Base-by-base conservation (phyloP, 305 asterid species). In the Fraxinus sp. region DNA sequence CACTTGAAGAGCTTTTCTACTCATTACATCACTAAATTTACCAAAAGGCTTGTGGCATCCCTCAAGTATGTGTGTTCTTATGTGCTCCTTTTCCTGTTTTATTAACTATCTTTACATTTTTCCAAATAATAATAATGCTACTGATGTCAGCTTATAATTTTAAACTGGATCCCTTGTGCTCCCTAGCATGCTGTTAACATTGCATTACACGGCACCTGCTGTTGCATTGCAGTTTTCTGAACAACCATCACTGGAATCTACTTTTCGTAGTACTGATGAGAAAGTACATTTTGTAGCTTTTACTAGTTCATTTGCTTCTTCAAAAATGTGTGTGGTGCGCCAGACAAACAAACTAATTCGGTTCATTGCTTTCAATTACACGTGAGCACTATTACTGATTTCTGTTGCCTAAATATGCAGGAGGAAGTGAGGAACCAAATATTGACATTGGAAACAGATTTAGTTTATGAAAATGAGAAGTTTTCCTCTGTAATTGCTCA, bases 381-480 rank as follows among this genome's bases (percentile, higher is more conserved):
- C 16, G 39, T 28, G 76, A 71, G 75, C 76, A 13, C 41, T 76
- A 77, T 79, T 36, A 35, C 75, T 75, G 70, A 37, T 70, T 83
- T 84, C 80, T 83, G 66, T 83, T 83, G 81, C 52, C 80, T 74
- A 85, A 79, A 66, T 83, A 13, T 71, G 79, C 91, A 94, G 98
- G 99, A 93, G 77, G 94, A 92, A 87, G 90, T 92, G 84, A 91
- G 99, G 89, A 90, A 87, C 88, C 93, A 88, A 82, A 84, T 92
- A 77, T 89, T 89, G 75, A 87, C 89, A 37, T 84, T 94, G 80
- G 97, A 93, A 89, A 84, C 85, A 20, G 86, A 87, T 83, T 82
- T 94, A 78, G 81, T 81, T 68, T 81, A 82, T 85, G 98, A 90
- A 83, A 86, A 85, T 80, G 92, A 91, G 85, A 92, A 87, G 83